Evolutionary conservation across 179 eudicot species (phyloP), one percentile per base, ranked within the genome.

Genomic region (Silene noctiflora): DNA sequence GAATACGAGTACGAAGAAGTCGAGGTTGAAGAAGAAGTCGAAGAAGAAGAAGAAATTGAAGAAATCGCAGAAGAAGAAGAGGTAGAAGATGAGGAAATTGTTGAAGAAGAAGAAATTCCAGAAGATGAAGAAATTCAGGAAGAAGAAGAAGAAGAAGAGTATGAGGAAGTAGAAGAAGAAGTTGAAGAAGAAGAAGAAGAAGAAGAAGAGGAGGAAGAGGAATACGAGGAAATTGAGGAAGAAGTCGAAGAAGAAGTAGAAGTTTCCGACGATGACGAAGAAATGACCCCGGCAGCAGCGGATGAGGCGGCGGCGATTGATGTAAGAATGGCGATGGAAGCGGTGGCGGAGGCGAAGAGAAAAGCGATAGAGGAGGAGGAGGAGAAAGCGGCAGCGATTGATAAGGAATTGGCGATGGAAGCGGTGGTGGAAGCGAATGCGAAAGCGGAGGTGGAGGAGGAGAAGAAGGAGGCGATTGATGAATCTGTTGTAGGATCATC

Each of bases 1-100:
- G 78, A 60, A 29, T 79, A 59, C 7, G 79, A 76, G 60, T 77
- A 75, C 29, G 76, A 66, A 16, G 83, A 80, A 48, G 67, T 77
- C 61, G 83, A 77, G 55, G 71, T 63, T 7, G 76, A 80, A 9
- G 71, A 20, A 5, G 79, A 75, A 58, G 44, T 63, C n/a, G 83
- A 70, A 6, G 79, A 62, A 31, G 51, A 61, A 4, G 78, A 65
- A 0, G 83, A 74, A 33, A 72, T 73, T 1, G 44, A 29, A 14
- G 81, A 72, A 51, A 56, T 51, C 3, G 80, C 64, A 9, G 78
- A 39, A 11, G 72, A 64, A 4, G 72, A 67, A n/a, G 81, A 60
- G 20, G 71, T 27, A 12, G 81, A 68, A 24, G 51, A 20, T 7
- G 72, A 72, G 6, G 77, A 59, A 0, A 74, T 44, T 12, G 60